Base-by-base conservation (phyloP, 306 rosid species). In the Rosa chinensis region DNA sequence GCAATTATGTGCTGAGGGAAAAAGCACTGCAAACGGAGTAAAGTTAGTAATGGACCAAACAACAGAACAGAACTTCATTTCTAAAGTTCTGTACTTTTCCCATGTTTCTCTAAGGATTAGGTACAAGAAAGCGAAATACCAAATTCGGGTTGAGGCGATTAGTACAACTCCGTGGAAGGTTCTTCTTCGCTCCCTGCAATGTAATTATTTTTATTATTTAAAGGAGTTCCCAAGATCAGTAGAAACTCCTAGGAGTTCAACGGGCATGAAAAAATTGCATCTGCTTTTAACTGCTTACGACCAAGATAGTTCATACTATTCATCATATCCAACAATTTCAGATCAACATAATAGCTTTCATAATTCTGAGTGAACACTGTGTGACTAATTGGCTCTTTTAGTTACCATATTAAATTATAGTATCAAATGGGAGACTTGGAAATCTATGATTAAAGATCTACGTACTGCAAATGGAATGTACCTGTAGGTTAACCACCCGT, bases 1-100 rank as follows among this genome's bases (percentile, higher is more conserved):
- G 77, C 83, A 75, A 95, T 91, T 86, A 88, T 61, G 77, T 95
- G 92, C 82, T 93, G 97, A 37, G 99, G 99, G 85, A 93, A 95
- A 87, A 95, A 91, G 83, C 99, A 93, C 99, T 95, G 93, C 28
- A 72, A 43, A 78, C 16, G 3, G 56, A 74, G 18, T 25, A 5
- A 21, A 59, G 56, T 43, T 43, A 59, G 16, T 42, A 28, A 75
- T 8, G 8, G 21, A 56, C 43, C 45, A 58, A 23, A 21, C 6
- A 42, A 39, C 10, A 50, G 37, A 77, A 39, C 71, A 23, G 50
- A 10, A 53, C 67, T 40, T 74, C 10, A 42, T 43, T 28, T 73
- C 66, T 5, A 3, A 73, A 73, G 44, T 52, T 50, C 13, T 43
- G 47, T 18, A 49, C 28, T 53, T 62, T 62, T 1, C 67, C 6